Evolutionary conservation across 257 asterid genomes (phyloP).

Genomic region (Plantago elongata): DNA sequence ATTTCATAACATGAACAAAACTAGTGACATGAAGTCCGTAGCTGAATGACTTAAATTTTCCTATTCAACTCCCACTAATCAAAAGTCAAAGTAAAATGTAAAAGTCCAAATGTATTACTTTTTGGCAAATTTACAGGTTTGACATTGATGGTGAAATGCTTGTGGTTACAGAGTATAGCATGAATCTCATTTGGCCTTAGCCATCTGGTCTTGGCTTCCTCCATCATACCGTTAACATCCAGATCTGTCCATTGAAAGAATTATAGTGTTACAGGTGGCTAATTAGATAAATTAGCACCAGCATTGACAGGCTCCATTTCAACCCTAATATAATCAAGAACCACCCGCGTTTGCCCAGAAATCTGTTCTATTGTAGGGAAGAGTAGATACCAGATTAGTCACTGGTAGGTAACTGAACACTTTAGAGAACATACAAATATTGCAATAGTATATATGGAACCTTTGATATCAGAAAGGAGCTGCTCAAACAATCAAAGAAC

Average conservation of each 20-base stretch:
- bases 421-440: not conserved
- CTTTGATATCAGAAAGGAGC: too few relatives aligned
- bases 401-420: not conserved
- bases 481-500: not conserved
- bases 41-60: not conserved
- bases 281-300: conserved; percentile 9
- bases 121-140: conserved; percentile 83
- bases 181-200: conserved; percentile 94
- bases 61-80: conserved; percentile 13
- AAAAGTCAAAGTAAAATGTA: conserved; percentile 13
- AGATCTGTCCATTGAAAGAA: conserved; percentile 52
- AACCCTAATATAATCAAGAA: conserved; percentile 5
- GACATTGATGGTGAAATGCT: conserved; percentile 64
- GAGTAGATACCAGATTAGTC: conserved; percentile 1
- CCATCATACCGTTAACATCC: conserved; percentile 57
- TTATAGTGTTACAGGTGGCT: conserved; percentile 10
- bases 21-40: conserved; percentile 10
- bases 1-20: conserved; percentile 23
- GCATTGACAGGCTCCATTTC: conserved; percentile 1
- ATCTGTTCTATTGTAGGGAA: conserved; percentile 6
- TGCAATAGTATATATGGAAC: not conserved
- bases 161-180: conserved; percentile 78
- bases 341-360: not conserved
- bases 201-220: conserved; percentile 89
- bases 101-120: conserved; percentile 46